Conservation (phyloP, 2,329 filamentous ascomycete genomes). For the Seiridium unicorne region DNA sequence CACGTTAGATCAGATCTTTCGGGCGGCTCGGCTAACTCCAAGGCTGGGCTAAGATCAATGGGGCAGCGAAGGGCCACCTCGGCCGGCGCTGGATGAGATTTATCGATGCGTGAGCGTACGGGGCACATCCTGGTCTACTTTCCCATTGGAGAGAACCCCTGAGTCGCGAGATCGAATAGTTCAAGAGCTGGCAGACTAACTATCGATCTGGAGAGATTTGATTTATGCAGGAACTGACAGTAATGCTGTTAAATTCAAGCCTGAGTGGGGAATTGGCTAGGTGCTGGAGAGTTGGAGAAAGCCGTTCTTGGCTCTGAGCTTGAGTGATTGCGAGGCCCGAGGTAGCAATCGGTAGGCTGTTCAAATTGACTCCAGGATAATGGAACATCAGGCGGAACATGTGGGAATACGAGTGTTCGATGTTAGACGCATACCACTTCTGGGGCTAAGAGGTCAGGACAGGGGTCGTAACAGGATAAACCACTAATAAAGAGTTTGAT, state of each 20-base stretch:
- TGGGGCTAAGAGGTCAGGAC: neutral
- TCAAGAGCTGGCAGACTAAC: neutral
- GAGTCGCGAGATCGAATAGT: neutral
- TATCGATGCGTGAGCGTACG: neutral
- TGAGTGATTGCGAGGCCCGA: neutral
- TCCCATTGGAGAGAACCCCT: neutral
- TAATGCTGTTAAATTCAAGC: neutral
- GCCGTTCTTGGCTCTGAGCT: neutral
- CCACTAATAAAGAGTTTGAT: constrained; percentile 8
- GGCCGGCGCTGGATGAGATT: neutral
- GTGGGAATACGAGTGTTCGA: neutral
- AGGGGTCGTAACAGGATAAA: constrained; percentile 1
- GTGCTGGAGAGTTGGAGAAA: neutral
- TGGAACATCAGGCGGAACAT: constrained; percentile 1
- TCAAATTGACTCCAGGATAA: neutral
- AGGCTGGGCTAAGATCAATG: neutral
- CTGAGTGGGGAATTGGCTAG: neutral
- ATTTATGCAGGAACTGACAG: neutral
- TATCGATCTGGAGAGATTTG: neutral
- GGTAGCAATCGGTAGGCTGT: neutral
- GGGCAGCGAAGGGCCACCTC: neutral
- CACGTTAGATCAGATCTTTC: constrained; percentile 3
- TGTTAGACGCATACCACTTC: neutral
- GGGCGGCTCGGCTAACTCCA: constrained; percentile 2
- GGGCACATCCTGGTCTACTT: neutral